phyloP scores from a whole-genome alignment of 1,139 yeast genomes.

The Yamadazyma pseudoaaseri region DNA sequence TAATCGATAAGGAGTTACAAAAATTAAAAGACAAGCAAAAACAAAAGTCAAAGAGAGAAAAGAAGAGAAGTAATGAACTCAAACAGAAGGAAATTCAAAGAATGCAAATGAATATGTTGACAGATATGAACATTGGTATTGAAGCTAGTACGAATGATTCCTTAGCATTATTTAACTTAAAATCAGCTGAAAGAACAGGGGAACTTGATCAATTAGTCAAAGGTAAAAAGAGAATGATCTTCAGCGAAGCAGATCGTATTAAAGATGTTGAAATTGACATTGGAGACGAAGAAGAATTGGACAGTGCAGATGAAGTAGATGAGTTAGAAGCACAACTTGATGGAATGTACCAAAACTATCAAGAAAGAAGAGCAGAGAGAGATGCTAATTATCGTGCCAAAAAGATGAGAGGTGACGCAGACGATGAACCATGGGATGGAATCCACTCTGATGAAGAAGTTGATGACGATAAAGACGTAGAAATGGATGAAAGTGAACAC shows the following conservation, averaged over 20 bases:
- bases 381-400: conserved; percentile 82
- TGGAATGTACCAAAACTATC: conserved; percentile 74
- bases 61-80: conserved; percentile 74
- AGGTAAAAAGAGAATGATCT: conserved; percentile 82
- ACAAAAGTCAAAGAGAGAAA: conserved; percentile 71
- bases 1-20: conserved; percentile 79
- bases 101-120: conserved; percentile 95
- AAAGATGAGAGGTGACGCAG: conserved; percentile 75
- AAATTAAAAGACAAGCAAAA: conserved; percentile 72
- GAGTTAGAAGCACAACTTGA: conserved; percentile 79
- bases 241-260: conserved; percentile 52
- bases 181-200: conserved; percentile 83
- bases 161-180: conserved; percentile 79
- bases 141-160: conserved; percentile 87
- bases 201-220: conserved; percentile 67
- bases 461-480: conserved; percentile 43
- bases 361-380: conserved; percentile 70
- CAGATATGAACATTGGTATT: conserved; percentile 89
- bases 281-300: conserved; percentile 36
- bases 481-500: conserved; percentile 40
- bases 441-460: conserved; percentile 49
- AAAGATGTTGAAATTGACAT: conserved; percentile 55
- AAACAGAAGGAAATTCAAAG: conserved; percentile 88
- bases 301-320: conserved; percentile 62
- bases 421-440: conserved; percentile 88